Conservation (phyloP, 163 green algal genomes). For the Prototheca wickerhamii region DNA sequence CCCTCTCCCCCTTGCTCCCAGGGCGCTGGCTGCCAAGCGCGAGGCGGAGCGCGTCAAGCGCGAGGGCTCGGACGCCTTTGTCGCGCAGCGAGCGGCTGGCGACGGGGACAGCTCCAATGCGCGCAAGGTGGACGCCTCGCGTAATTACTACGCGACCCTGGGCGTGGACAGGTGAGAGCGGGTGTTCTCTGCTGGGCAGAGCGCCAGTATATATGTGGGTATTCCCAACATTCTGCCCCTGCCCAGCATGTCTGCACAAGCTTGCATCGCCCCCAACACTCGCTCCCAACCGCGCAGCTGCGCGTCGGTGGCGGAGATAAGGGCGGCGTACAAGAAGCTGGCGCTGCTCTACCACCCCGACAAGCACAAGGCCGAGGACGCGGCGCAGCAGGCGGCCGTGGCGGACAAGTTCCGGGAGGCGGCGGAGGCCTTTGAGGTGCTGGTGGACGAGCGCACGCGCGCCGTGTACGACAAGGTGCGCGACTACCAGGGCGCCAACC, state of each 20-base stretch:
- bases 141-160: slow-evolving; percentile 35
- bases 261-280: no score
- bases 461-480: slow-evolving; percentile 33
- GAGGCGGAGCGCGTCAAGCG: slow-evolving; percentile 29
- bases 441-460: slow-evolving; percentile 28
- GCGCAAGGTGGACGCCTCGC: slow-evolving; percentile 33
- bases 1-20: background rate
- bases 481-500: slow-evolving; percentile 25
- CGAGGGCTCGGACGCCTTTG: slow-evolving; percentile 30
- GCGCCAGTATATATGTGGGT: no score
- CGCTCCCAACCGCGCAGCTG: slow-evolving; percentile 1
- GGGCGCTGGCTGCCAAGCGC: slow-evolving; percentile 20
- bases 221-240: no score
- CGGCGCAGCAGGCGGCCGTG: slow-evolving; percentile 31
- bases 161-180: slow-evolving; percentile 23
- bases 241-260: no score
- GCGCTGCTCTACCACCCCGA: slow-evolving; percentile 44
- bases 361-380: slow-evolving; percentile 27
- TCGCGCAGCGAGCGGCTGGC: slow-evolving; percentile 1
- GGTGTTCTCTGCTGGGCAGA: no score
- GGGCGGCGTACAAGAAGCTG: slow-evolving; percentile 39
- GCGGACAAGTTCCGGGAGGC: slow-evolving; percentile 33
- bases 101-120: slow-evolving; percentile 18
- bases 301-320: slow-evolving; percentile 27
- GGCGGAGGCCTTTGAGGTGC: slow-evolving; percentile 36